Base-by-base conservation (phyloP, 2,329 filamentous ascomycete species). In the Cladosporium sp. region DNA sequence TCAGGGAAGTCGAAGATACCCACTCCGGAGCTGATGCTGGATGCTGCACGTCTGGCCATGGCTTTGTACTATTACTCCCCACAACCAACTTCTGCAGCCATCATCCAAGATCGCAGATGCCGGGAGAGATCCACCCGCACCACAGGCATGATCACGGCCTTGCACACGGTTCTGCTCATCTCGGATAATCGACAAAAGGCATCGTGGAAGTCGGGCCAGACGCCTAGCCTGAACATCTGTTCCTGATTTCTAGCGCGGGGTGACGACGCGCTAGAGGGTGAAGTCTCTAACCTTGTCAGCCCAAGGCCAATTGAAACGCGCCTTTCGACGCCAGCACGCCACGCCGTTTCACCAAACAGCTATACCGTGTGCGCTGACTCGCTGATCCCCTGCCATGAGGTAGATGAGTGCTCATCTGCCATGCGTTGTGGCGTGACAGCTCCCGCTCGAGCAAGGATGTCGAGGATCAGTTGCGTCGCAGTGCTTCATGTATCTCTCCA, bases 161-260 rank as follows among this genome's bases (percentile, higher is more conserved):
- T 12, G n/a, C 41, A 57, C 60, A 60, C n/a, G 44, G 41, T 26
- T 52, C 21, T 47, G 18, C 41, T 68, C 64, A 68, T 66, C 8
- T 68, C 66, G 64, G 44, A 59, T 59, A 28, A 34, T 44, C 12
- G 11, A 21, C 52, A 59, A 59, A 38, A 28, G 38, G 38, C 34
- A 54, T 52, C 44, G 36, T n/a, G 36, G 49, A 55, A 38, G 32
- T 66, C 64, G 64, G 64, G 52, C 63, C 52, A 62, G 38, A 58
- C n/a, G 32, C 55, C 32, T 28, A 58, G 55, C 21, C 36, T 38
- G 34, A 52, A 62, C 47, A 52, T 52, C 21, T 26, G 57, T 59
- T 59, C 65, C 55, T 65, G 66, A 11, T 64, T 49, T 55, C 26
- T 66, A 57, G 59, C 59, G 66, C 54, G 64, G 34, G 24, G 7